A percentile compares a stretch with the other conserved stretches of the same genome.
These are phyloP conservation scores for Ophiostoma piceae DNA, from an alignment of 2,329 filamentous ascomycete genomes.

Conservation along the genomic window DNA sequence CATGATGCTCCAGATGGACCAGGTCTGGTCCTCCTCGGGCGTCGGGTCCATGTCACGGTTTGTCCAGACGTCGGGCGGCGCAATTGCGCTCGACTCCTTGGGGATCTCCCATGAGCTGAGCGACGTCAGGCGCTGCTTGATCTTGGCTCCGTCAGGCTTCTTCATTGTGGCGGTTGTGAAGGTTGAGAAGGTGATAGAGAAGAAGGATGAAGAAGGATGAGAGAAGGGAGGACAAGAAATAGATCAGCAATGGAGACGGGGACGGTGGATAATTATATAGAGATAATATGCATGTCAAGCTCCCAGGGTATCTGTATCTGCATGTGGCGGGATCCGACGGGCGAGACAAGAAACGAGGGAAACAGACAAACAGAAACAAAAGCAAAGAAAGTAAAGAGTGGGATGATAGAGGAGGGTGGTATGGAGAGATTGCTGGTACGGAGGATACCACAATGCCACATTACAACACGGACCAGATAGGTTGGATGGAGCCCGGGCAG, in stretches of 20 bases:
- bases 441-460: background rate
- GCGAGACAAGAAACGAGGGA: background rate
- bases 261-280: background rate
- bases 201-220: background rate
- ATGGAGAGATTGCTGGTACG: conserved; percentile 7
- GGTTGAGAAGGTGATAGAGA: background rate
- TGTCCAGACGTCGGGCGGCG: conserved; percentile 33
- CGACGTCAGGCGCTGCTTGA: conserved; percentile 26
- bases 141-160: conserved; percentile 14
- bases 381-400: background rate
- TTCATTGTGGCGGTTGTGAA: conserved; percentile 23
- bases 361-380: background rate
- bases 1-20: conserved; percentile 30
- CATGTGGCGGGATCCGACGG: conserved; percentile 6
- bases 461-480: background rate
- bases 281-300: background rate
- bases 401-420: conserved; percentile 6
- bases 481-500: background rate
- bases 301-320: background rate
- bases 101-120: conserved; percentile 32
- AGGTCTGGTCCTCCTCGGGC: conserved; percentile 37
- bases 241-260: background rate
- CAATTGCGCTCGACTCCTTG: conserved; percentile 33
- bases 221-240: background rate
- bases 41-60: conserved; percentile 37